Conservation (phyloP, 192 early-diverging fungal species). For the Coemansia pectinata region DNA sequence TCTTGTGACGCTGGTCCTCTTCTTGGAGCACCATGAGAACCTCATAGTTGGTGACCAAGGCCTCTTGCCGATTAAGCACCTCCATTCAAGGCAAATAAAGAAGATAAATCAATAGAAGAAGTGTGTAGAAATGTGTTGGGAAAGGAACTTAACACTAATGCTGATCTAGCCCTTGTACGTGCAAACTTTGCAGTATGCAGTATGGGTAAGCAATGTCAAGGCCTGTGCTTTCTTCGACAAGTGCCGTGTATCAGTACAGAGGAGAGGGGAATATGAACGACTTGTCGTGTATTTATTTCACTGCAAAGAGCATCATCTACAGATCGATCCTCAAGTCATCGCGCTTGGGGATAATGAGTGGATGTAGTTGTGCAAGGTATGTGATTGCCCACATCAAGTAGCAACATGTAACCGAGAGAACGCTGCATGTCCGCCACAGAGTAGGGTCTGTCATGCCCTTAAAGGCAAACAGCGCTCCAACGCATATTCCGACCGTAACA, state of each 20-base stretch:
- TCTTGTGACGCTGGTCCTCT: constrained; percentile 45
- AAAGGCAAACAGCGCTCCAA: constrained; percentile 36
- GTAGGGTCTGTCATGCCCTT: constrained; percentile 50
- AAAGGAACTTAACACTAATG: too few relatives aligned
- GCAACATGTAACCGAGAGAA: constrained; percentile 48
- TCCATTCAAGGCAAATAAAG: constrained; percentile 53
- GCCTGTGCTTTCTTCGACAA: background rate
- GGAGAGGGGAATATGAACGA: background rate
- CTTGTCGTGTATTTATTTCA: background rate
- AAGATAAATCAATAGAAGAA: background rate
- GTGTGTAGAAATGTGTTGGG: too few relatives aligned
- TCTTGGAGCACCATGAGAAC: constrained; percentile 63
- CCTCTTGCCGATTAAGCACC: constrained; percentile 61
- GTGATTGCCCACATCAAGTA: constrained; percentile 84
- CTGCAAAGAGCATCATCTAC: constrained; percentile 7
- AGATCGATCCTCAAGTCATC: constrained; percentile 61
- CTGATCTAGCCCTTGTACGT: background rate
- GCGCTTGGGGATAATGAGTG: constrained; percentile 75
- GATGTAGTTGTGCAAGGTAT: constrained; percentile 85
- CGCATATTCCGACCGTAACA: constrained; percentile 34
- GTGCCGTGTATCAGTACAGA: background rate
- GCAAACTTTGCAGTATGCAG: background rate
- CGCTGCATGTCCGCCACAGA: constrained; percentile 54
- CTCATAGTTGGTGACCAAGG: constrained; percentile 71
- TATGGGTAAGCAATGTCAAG: background rate